Evolutionary conservation across 352 stramenopile genomes (phyloP), one percentile per base, ranked within the genome.

Genomic region (Phytophthora macrochlamydospora): DNA sequence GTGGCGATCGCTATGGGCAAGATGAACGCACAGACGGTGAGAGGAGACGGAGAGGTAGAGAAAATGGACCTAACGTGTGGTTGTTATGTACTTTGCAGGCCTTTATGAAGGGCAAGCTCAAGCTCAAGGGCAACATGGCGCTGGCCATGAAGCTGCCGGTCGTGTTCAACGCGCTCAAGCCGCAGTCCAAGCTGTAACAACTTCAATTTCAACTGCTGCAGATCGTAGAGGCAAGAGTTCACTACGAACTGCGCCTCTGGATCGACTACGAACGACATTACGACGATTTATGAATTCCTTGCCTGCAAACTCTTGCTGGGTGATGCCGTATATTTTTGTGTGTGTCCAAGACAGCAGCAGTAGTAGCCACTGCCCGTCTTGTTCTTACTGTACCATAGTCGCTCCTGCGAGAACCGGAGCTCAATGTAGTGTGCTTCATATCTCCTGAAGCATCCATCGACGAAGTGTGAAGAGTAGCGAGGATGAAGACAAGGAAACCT

Each of bases 41-140:
- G 31, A 48, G 52, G 31, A 12, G 54, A 6, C 48, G 43, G 31
- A 29, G 18, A 14, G 24, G n/a, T n/a, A n/a, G n/a, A n/a, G n/a
- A n/a, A n/a, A 59, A 29, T 58, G 43, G 18, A 24, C 18, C 50
- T 67, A 7, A 71, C 13, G 6, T 29, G 28, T 28, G 54, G 46
- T 53, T 59, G 12, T 18, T 65, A 24, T 24, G 18, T 24, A 13
- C 76, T 85, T 50, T 52, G 14, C 54, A 83, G 81, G 94, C 94
- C n/a, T 98, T 98, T 71, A 97, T 98, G 91, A 97, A 98, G 83
- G 92, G 92, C 59, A 97, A 98, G 71, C 78, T 98, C 51, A 98
- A 98, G 72, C 87, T 98, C 51, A 98, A 98, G 79, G 94, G 94
- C 56, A 98, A 98, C 67, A 98, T 98, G 94, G 83, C 80, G 56